A percentile compares a stretch with the other conserved stretches of the same genome.
These are phyloP conservation scores for Suillus clintonianus DNA, from an alignment of 768 basidiomycete species.

Conservation along the genomic window DNA sequence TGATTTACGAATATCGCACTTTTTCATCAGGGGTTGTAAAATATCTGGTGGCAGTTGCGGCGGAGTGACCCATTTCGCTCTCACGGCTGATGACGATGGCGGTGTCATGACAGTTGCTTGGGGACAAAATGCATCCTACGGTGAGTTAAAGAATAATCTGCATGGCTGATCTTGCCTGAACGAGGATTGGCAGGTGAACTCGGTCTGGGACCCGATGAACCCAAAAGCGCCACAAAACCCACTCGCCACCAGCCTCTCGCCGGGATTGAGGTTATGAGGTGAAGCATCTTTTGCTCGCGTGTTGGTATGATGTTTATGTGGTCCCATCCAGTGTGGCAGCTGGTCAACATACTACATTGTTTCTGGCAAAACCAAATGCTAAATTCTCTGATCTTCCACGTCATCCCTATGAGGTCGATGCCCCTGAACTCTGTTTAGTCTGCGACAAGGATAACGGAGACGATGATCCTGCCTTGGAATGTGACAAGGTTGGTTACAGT, in stretches of 20 bases:
- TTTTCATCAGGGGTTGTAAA: conserved; percentile 69
- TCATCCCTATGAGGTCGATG: conserved; percentile 72
- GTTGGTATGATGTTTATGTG: conserved; percentile 1
- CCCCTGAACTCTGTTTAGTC: conserved; percentile 67
- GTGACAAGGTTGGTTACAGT: conserved; percentile 73
- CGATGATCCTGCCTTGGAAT: conserved; percentile 77
- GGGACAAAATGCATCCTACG: conserved; percentile 87
- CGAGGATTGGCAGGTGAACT: conserved; percentile 59
- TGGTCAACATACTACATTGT: conserved; percentile 83
- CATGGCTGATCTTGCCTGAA: conserved; percentile 1
- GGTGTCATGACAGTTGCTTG: conserved; percentile 83
- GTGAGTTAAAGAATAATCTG: conserved; percentile 32
- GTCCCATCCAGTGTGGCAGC: conserved; percentile 63
- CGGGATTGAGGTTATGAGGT: conserved; percentile 74
- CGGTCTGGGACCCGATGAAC: conserved; percentile 75
- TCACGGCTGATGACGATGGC: conserved; percentile 74
- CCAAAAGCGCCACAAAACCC: conserved; percentile 87
- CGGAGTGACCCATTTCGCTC: conserved; percentile 86
- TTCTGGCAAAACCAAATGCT: conserved; percentile 76
- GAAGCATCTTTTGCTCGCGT: conserved; percentile 46
- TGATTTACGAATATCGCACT: conserved; percentile 4
- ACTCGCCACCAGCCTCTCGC: conserved; percentile 65
- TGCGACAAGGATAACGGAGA: conserved; percentile 74
- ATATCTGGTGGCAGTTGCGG: conserved; percentile 69
- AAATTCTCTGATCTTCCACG: conserved; percentile 77